Evolutionary conservation across 2,329 filamentous ascomycete species (phyloP).

Genomic region (Trichoderma aggressivum): DNA sequence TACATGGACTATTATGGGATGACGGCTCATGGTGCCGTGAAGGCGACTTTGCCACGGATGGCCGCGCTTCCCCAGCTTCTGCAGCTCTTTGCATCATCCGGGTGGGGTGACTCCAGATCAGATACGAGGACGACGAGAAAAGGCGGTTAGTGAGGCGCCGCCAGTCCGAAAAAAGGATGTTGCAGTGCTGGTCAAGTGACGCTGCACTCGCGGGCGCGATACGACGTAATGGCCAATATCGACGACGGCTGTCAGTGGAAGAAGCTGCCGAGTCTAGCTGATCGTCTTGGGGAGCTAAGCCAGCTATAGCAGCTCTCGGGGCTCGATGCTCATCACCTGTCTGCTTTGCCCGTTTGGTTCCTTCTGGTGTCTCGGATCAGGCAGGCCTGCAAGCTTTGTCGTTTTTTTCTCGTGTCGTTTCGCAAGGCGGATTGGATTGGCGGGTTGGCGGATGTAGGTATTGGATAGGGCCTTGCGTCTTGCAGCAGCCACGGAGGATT

Average conservation of each 20-base stretch:
- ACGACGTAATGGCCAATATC: constrained; percentile 10
- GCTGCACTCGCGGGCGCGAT: constrained; percentile 10
- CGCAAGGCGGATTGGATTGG: background rate
- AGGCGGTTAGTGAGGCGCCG: constrained; percentile 13
- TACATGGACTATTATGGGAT: constrained; percentile 13
- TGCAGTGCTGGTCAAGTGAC: constrained; percentile 19
- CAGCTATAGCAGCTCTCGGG: constrained; percentile 3
- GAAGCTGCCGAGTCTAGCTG: background rate
- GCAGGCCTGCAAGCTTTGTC: background rate
- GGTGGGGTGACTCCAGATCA: constrained; percentile 18
- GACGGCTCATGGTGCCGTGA: constrained; percentile 5
- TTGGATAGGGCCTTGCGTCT: background rate
- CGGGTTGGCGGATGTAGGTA: background rate
- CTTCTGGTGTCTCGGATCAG: background rate
- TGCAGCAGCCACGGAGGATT: background rate
- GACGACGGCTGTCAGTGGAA: background rate
- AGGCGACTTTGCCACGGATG: constrained; percentile 10
- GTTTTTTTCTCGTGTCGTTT: background rate
- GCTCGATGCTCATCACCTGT: constrained; percentile 1
- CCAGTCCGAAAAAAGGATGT: constrained; percentile 18
- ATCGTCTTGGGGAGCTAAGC: constrained; percentile 3
- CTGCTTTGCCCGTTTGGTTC: background rate
- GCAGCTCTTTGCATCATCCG: constrained; percentile 17
- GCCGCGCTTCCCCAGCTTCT: constrained; percentile 15
- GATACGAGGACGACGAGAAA: constrained; percentile 12